These are phyloP conservation scores for Priceomyces fermenticarens DNA, from an alignment of 805 yeast species.

Conservation along the genomic window DNA sequence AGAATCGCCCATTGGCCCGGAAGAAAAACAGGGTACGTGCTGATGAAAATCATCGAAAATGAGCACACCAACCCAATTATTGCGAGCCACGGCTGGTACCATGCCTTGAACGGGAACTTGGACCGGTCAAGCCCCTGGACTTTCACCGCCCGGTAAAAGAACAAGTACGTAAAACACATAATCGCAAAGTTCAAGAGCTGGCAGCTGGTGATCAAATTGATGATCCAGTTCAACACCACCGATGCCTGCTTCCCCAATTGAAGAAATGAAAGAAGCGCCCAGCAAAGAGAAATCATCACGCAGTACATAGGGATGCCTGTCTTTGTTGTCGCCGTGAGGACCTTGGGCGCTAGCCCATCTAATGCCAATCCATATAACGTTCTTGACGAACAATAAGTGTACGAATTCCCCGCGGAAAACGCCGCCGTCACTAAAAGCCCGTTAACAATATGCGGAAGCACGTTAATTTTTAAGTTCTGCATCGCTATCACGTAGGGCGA, in stretches of 20 bases:
- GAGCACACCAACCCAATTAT: conserved; percentile 26
- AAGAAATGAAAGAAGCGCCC: conserved; percentile 64
- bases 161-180: conserved; percentile 51
- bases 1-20: conserved; percentile 37
- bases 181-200: conserved; percentile 27
- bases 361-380: conserved; percentile 45
- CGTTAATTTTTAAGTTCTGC: conserved; percentile 43
- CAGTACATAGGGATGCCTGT: conserved; percentile 48
- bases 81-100: conserved; percentile 37
- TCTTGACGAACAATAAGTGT: conserved; percentile 47
- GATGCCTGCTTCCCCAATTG: conserved; percentile 44
- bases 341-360: conserved; percentile 45
- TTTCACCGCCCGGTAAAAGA: conserved; percentile 56
- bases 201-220: conserved; percentile 30
- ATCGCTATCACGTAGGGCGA: conserved; percentile 51
- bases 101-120: conserved; percentile 10
- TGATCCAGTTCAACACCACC: conserved; percentile 32
- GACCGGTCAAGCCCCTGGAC: conserved; percentile 25
- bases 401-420: conserved; percentile 49
- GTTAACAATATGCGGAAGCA: conserved; percentile 45
- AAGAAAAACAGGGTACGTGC: conserved; percentile 38
- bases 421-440: conserved; percentile 41
- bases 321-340: conserved; percentile 43
- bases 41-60: conserved; percentile 29
- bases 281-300: conserved; percentile 39